Percentiles rank a stretch among this genome's conserved stretches.
Conservation (phyloP, 352 stramenopile genomes). For the Phytophthora sansomeana region DNA sequence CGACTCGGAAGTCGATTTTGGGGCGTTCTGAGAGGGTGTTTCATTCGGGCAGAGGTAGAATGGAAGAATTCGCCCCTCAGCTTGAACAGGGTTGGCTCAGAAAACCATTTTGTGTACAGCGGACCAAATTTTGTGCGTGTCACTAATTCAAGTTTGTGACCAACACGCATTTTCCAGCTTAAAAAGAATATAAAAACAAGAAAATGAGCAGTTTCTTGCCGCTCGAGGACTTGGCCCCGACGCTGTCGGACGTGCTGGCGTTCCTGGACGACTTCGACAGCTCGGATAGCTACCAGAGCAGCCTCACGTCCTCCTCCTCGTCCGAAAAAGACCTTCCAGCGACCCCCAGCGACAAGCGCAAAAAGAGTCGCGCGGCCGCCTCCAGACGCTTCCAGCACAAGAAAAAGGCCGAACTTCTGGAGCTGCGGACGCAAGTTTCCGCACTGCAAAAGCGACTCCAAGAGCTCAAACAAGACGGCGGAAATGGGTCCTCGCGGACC, state of each 20-base stretch:
- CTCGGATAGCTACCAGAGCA: conserved; percentile 1
- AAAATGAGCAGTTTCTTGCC: conserved; percentile 18
- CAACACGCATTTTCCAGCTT: too few species aligned
- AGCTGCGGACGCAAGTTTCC: conserved; percentile 9
- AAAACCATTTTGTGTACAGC: too few species aligned
- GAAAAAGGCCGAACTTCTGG: conserved; percentile 25
- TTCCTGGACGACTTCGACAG: conserved; percentile 28
- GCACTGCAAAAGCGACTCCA: conserved; percentile 11
- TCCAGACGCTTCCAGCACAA: conserved; percentile 31
- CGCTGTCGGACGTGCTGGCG: conserved; percentile 23
- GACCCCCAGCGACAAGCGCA: not conserved
- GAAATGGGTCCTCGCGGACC: not conserved
- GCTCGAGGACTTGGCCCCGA: conserved; percentile 25
- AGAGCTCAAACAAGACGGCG: conserved; percentile 11
- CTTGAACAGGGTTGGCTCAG: too few species aligned
- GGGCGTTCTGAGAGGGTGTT: too few species aligned
- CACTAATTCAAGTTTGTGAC: too few species aligned
- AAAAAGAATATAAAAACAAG: too few species aligned
- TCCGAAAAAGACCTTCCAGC: not conserved
- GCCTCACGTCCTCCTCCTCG: not conserved
- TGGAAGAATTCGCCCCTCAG: too few species aligned
- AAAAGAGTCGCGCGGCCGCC: conserved; percentile 24
- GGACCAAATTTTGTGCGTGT: too few species aligned
- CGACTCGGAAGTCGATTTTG: conserved; percentile 17
- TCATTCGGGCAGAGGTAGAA: too few species aligned